phyloP scores from a whole-genome alignment of 805 yeast species.

The Ogataea nonfermentans region DNA sequence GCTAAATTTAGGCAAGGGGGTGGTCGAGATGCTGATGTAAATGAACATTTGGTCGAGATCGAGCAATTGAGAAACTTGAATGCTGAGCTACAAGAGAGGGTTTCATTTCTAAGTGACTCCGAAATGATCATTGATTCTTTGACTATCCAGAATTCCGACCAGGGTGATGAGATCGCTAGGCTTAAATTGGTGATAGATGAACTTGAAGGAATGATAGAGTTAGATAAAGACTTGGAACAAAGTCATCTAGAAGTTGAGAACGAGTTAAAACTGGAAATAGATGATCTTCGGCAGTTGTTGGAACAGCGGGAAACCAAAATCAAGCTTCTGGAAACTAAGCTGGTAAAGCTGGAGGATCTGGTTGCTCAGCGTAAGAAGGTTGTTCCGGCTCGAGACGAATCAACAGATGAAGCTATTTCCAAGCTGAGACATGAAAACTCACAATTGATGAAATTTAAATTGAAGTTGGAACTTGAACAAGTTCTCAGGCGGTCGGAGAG shows the following conservation, averaged over 20 bases:
- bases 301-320: slow-evolving; percentile 19
- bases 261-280: slow-evolving; percentile 42
- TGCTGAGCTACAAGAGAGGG: slow-evolving; percentile 27
- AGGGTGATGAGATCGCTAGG: slow-evolving; percentile 33
- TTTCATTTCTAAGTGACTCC: slow-evolving; percentile 31
- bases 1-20: slow-evolving; percentile 26
- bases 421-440: slow-evolving; percentile 20
- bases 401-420: slow-evolving; percentile 4
- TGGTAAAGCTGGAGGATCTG: slow-evolving; percentile 37
- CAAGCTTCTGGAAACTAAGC: slow-evolving; percentile 23
- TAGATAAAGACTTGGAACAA: slow-evolving; percentile 51
- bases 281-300: slow-evolving; percentile 21
- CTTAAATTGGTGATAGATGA: slow-evolving; percentile 42
- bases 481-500: slow-evolving; percentile 12
- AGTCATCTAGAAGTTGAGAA: slow-evolving; percentile 42
- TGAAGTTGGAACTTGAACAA: slow-evolving; percentile 10
- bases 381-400: neutral
- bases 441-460: slow-evolving; percentile 12
- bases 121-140: slow-evolving; percentile 36
- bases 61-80: slow-evolving; percentile 15
- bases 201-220: slow-evolving; percentile 46
- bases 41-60: slow-evolving; percentile 2
- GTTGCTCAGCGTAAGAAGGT: neutral
- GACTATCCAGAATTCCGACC: slow-evolving; percentile 36
- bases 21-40: slow-evolving; percentile 1